Evolutionary conservation across 768 basidiomycete species (phyloP).

Genomic region (Suillus tomentosus): DNA sequence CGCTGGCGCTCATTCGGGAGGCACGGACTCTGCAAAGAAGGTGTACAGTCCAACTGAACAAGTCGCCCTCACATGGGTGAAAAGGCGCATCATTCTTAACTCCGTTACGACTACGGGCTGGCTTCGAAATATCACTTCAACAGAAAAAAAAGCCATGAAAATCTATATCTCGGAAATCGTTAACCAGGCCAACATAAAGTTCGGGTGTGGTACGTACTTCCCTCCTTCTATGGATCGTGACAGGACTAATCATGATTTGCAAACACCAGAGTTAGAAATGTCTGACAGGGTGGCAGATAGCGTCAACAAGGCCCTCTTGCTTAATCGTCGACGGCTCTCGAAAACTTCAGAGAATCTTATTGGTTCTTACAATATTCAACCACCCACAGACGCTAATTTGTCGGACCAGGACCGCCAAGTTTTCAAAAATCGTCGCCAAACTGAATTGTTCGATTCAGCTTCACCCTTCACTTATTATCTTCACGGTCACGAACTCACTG

Average conservation of each 20-base stretch:
- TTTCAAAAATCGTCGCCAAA: not conserved
- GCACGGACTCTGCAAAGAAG: too few species aligned
- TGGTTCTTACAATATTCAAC: too few species aligned
- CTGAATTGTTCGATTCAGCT: too few species aligned
- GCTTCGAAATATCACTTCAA: not conserved
- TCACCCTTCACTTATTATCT: too few species aligned
- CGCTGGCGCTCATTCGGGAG: too few species aligned
- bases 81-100: not conserved
- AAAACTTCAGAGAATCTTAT: not conserved
- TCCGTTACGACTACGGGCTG: not conserved
- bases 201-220: not conserved
- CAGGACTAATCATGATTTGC: not conserved
- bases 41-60: not conserved
- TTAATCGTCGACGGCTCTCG: not conserved
- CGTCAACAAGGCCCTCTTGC: not conserved
- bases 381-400: too few species aligned
- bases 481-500: too few species aligned
- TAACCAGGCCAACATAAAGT: not conserved
- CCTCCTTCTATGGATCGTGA: not conserved
- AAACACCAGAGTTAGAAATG: not conserved
- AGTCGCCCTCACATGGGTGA: not conserved
- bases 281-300: not conserved
- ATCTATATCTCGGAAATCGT: not conserved
- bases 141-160: not conserved
- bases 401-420: too few species aligned